phyloP scores from a whole-genome alignment of 805 yeast genomes.

The Wickerhamomyces chambardii region DNA sequence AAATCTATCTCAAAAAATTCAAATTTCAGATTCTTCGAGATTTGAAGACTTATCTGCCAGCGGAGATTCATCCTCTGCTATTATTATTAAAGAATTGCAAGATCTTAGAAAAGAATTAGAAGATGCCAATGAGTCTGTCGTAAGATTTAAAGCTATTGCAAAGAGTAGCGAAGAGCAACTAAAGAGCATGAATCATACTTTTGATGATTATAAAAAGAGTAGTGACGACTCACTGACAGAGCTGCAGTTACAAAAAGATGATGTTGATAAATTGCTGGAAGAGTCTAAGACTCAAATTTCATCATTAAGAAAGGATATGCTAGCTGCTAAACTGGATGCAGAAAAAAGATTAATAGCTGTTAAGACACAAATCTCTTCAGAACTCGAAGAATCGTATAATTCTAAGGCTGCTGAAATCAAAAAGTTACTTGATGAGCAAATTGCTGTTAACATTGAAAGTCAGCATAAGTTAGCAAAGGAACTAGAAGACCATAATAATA shows the following conservation, averaged over 20 bases:
- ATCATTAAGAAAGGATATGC: conserved; percentile 3
- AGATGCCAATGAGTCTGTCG: conserved; percentile 45
- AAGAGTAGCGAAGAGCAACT: conserved; percentile 61
- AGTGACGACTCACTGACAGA: conserved; percentile 10
- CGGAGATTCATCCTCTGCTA: conserved; percentile 16
- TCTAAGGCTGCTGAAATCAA: conserved; percentile 20
- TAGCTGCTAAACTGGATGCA: conserved; percentile 8
- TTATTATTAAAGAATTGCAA: conserved; percentile 28
- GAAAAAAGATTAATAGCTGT: conserved; percentile 6
- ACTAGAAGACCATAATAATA: conserved; percentile 43
- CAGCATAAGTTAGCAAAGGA: conserved; percentile 50
- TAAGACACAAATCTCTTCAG: conserved; percentile 14
- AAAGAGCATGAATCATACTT: conserved; percentile 40
- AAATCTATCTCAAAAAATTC: conserved; percentile 20
- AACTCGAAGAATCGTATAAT: conserved; percentile 20
- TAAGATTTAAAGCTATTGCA: conserved; percentile 57
- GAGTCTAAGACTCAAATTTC: neutral
- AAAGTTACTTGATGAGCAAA: conserved; percentile 33
- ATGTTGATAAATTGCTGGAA: conserved; percentile 7
- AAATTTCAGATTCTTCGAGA: conserved; percentile 19
- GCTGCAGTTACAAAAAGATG: conserved; percentile 17
- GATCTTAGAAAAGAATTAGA: conserved; percentile 45
- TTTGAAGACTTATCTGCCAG: conserved; percentile 19
- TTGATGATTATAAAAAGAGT: conserved; percentile 32
- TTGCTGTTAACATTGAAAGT: conserved; percentile 34